These are phyloP conservation scores for Tuber indicum DNA, from an alignment of 495 filamentous ascomycete genomes.

Conservation along the genomic window DNA sequence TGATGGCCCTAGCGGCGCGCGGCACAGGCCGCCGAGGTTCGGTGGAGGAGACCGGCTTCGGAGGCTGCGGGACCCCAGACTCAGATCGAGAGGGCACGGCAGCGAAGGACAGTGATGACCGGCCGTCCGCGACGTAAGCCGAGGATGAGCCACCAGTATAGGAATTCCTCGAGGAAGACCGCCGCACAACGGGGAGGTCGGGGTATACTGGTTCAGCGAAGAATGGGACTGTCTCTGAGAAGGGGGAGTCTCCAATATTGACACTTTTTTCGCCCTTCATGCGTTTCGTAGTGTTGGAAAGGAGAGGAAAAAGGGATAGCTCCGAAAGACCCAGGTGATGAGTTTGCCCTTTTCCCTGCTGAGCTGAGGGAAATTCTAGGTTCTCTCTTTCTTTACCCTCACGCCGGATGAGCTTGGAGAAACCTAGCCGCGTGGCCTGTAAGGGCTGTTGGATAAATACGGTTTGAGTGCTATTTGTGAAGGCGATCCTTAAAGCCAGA, in stretches of 20 bases:
- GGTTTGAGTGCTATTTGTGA: conserved; percentile 52
- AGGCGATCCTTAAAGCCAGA: conserved; percentile 97
- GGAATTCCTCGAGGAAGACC: conserved; percentile 19
- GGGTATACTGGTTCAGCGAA: conserved; percentile 23
- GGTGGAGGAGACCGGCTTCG: conserved; percentile 19
- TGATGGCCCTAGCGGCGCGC: conserved; percentile 77
- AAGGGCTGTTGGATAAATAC: not conserved
- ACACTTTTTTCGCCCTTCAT: conserved; percentile 12
- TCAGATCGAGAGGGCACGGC: conserved; percentile 6
- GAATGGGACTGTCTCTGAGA: conserved; percentile 40
- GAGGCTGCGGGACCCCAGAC: conserved; percentile 8
- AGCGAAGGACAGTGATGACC: conserved; percentile 19
- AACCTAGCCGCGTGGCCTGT: not conserved
- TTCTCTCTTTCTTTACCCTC: not conserved
- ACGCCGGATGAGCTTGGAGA: not conserved
- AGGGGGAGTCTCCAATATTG: conserved; percentile 39
- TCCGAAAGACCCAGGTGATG: not conserved
- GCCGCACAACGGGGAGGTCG: conserved; percentile 38
- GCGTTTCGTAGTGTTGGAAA: not conserved
- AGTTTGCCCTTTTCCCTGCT: not conserved
- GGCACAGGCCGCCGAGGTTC: conserved; percentile 57
- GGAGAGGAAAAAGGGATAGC: not conserved
- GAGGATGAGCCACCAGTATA: conserved; percentile 12
- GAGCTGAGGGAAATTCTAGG: not conserved
- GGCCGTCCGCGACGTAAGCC: conserved; percentile 19